phyloP scores from a whole-genome alignment of 2,329 filamentous ascomycete genomes.

The Fusarium sp. region DNA sequence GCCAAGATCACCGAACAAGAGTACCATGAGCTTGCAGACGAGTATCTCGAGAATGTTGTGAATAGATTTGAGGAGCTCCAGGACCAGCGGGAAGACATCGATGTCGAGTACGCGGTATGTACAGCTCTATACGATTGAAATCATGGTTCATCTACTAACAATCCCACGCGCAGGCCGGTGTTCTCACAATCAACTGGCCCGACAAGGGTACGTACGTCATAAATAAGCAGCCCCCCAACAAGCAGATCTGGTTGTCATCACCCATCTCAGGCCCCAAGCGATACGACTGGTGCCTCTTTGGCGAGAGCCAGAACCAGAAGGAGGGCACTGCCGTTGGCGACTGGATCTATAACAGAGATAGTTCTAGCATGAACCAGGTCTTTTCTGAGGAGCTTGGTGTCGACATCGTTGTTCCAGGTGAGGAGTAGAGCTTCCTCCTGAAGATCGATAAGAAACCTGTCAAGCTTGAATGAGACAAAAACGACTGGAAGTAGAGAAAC shows the following conservation, averaged over 20 bases:
- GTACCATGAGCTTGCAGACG: conserved; percentile 83
- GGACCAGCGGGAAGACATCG: conserved; percentile 80
- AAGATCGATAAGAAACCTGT: conserved; percentile 27
- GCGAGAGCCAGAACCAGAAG: conserved; percentile 80
- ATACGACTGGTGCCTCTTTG: conserved; percentile 86
- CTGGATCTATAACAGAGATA: conserved; percentile 92
- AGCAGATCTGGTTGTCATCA: conserved; percentile 96
- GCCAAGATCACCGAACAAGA: conserved; percentile 76
- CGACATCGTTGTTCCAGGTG: conserved; percentile 60
- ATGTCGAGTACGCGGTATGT: conserved; percentile 90
- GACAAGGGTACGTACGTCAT: conserved; percentile 86
- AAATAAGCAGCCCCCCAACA: conserved; percentile 99
- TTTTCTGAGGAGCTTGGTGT: conserved; percentile 82
- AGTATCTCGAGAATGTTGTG: conserved; percentile 74
- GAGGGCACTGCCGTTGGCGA: conserved; percentile 79
- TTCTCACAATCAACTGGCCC: conserved; percentile 81
- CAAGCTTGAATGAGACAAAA: conserved; percentile 24
- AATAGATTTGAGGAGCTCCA: conserved; percentile 77
- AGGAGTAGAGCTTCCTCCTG: conserved; percentile 48
- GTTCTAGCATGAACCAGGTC: conserved; percentile 78
- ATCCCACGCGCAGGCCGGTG: conserved; percentile 75
- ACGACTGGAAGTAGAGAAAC: conserved; percentile 11
- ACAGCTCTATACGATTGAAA: neutral
- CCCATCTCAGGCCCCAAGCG: conserved; percentile 92
- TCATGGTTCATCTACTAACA: conserved; percentile 28